These are phyloP conservation scores for Seminavis robusta DNA, from an alignment of 108 stramenopile species.

Conservation along the genomic window DNA sequence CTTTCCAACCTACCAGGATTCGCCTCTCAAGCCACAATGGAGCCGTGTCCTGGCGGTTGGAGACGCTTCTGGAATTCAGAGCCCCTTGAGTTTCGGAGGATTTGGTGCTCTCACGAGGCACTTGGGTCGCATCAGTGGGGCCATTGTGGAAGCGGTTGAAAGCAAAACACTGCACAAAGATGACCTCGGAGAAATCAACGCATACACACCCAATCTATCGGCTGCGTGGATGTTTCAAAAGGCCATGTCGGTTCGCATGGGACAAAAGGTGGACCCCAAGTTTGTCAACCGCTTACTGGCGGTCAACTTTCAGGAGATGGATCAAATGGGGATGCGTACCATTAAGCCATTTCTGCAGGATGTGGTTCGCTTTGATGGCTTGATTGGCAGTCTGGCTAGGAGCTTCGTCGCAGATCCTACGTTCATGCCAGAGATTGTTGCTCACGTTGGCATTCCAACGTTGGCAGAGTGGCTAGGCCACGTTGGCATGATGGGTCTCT, in stretches of 20 bases:
- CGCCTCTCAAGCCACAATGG: constrained; percentile 81
- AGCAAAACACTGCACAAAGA: constrained; percentile 74
- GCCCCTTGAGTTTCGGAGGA: constrained; percentile 94
- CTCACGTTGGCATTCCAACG: constrained; percentile 67
- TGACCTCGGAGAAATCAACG: constrained; percentile 86
- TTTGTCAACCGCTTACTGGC: constrained; percentile 89
- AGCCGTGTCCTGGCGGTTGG: constrained; percentile 82
- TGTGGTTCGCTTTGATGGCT: constrained; percentile 85
- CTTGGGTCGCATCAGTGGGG: constrained; percentile 72
- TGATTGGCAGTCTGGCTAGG: constrained; percentile 67
- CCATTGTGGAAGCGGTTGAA: constrained; percentile 81
- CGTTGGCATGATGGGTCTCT: constrained; percentile 68
- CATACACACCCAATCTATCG: constrained; percentile 89
- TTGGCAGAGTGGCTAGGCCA: constrained; percentile 87
- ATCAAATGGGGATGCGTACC: constrained; percentile 66
- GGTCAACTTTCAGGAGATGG: constrained; percentile 87
- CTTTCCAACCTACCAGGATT: constrained; percentile 93
- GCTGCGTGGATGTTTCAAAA: constrained; percentile 96
- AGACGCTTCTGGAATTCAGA: constrained; percentile 91
- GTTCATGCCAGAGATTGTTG: constrained; percentile 83
- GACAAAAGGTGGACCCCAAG: constrained; percentile 61
- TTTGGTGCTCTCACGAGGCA: constrained; percentile 93
- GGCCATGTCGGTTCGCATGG: constrained; percentile 88
- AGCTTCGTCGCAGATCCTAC: constrained; percentile 69
- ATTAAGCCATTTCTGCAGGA: constrained; percentile 90